phyloP scores from a whole-genome alignment of 202 grass and related monocot genomes.

The Schoenoplectus triqueter region DNA sequence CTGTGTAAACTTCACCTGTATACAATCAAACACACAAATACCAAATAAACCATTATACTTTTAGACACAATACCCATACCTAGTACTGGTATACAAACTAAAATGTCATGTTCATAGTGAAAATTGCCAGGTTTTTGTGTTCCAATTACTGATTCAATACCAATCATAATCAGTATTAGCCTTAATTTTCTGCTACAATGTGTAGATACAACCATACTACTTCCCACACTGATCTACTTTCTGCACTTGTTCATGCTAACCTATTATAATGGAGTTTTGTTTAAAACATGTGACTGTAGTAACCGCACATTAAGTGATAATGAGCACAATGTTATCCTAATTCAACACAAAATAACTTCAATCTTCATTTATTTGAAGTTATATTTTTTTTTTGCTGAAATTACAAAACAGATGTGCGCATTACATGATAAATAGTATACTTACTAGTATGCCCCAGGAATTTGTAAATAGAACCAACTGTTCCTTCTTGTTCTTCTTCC shows the following conservation, averaged over 20 bases:
- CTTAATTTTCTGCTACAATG: not conserved
- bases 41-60: constrained; percentile 32
- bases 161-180: not conserved
- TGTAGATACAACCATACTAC: not conserved
- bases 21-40: constrained; percentile 33
- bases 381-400: not conserved
- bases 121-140: not conserved
- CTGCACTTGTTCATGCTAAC: not conserved
- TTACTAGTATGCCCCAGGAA: constrained; percentile 73
- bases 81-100: not conserved
- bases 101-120: not conserved
- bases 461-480: constrained; percentile 48
- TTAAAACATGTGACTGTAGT: not conserved
- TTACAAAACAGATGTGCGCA: not conserved
- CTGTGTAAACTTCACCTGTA: constrained; percentile 78
- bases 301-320: not conserved
- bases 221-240: not conserved
- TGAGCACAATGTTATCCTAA: not conserved
- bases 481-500: not conserved
- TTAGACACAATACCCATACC: not conserved
- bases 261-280: not conserved
- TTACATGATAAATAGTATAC: not conserved
- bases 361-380: not conserved
- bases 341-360: constrained; percentile 21
- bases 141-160: not conserved